Conservation (phyloP, 768 basidiomycete genomes). For the Postia placenta region DNA sequence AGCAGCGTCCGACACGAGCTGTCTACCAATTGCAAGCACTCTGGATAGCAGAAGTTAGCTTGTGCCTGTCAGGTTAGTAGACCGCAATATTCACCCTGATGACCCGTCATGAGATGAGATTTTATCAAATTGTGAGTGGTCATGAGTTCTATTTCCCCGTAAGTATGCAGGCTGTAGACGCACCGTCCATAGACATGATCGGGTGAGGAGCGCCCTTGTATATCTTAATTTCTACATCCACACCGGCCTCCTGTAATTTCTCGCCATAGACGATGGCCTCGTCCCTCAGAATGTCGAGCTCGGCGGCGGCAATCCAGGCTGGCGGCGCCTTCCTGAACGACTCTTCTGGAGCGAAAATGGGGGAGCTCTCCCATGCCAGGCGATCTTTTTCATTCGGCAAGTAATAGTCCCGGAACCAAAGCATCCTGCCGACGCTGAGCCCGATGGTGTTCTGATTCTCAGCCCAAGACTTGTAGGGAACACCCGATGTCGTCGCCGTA, state of each 20-base stretch:
- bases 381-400: constrained; percentile 55
- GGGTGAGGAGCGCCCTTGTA: constrained; percentile 68
- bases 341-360: constrained; percentile 56
- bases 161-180: no score
- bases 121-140: no score
- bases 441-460: constrained; percentile 53
- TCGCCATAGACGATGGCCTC: constrained; percentile 62
- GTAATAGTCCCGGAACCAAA: constrained; percentile 70
- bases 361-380: constrained; percentile 63
- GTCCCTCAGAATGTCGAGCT: constrained; percentile 59
- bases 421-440: constrained; percentile 58
- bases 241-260: constrained; percentile 46
- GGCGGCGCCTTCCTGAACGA: constrained; percentile 44
- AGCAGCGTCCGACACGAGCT: no score
- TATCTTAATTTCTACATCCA: constrained; percentile 44
- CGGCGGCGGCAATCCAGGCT: constrained; percentile 59
- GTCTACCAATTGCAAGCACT: no score
- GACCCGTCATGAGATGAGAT: no score
- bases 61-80: no score
- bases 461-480: constrained; percentile 43
- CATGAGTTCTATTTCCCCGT: no score
- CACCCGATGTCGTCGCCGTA: constrained; percentile 41
- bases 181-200: constrained; percentile 71
- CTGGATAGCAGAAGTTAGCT: no score
- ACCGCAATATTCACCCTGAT: no score